Conservation (phyloP, 2,329 filamentous ascomycete species). For the Pseudogymnoascus sp. region DNA sequence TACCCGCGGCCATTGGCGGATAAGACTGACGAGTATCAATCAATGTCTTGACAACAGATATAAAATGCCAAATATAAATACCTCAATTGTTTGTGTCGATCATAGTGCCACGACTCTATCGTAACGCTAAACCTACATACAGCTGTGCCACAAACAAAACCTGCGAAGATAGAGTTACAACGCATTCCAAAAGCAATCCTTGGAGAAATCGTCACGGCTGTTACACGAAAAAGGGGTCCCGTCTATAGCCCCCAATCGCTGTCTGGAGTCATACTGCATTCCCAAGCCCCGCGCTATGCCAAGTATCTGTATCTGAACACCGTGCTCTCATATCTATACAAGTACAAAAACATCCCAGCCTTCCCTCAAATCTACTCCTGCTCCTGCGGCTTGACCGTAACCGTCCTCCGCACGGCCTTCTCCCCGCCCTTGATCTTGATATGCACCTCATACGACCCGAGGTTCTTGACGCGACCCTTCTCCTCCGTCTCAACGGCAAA, state of each 20-base stretch:
- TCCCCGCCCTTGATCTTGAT: constrained; percentile 41
- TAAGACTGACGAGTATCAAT: background rate
- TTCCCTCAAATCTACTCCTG: constrained; percentile 18
- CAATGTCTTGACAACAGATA: background rate
- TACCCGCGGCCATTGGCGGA: background rate
- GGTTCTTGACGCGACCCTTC: constrained; percentile 39
- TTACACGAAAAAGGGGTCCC: background rate
- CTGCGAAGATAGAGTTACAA: background rate
- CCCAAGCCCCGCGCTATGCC: background rate
- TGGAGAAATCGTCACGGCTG: background rate
- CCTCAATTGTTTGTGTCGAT: background rate
- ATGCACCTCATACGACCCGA: constrained; percentile 45
- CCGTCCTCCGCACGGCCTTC: constrained; percentile 32
- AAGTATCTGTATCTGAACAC: background rate
- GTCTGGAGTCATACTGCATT: background rate
- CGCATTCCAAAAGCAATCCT: background rate
- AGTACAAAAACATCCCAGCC: background rate
- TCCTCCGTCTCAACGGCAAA: constrained; percentile 36
- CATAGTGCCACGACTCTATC: background rate
- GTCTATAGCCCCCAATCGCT: background rate
- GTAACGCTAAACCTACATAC: background rate
- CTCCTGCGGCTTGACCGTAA: constrained; percentile 32
- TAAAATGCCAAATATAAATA: background rate
- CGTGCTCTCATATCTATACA: constrained; percentile 15
- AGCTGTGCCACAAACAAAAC: background rate